phyloP scores from a whole-genome alignment of 164 flowering plant genomes.

The Chimonanthus praecox region DNA sequence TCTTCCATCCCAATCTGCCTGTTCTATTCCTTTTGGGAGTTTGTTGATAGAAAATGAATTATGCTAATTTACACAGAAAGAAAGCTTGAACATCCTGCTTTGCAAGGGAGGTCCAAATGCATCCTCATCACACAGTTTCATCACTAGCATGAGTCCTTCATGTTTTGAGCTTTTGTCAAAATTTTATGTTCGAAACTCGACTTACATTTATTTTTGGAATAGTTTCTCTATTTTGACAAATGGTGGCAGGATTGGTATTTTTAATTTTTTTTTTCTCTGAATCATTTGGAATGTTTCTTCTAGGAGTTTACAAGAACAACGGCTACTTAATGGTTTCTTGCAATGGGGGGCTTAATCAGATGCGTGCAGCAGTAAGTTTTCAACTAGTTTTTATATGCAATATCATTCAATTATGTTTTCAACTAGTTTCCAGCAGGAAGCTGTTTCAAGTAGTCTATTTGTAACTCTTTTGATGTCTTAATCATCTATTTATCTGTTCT shows the following conservation, averaged over 20 bases:
- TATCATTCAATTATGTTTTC: slow-evolving; percentile 16
- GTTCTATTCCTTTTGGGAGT: too few species aligned
- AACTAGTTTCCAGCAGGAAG: not conserved
- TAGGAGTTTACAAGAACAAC: slow-evolving; percentile 87
- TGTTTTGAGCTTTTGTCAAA: too few species aligned
- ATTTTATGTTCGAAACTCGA: too few species aligned
- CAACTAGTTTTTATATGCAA: not conserved
- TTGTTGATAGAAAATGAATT: too few species aligned
- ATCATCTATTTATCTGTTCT: not conserved
- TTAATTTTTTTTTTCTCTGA: not conserved
- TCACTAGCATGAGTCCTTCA: too few species aligned
- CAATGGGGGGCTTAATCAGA: slow-evolving; percentile 93
- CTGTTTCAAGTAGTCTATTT: not conserved
- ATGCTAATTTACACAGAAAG: too few species aligned
- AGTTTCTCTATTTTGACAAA: too few species aligned
- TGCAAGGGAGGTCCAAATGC: too few species aligned
- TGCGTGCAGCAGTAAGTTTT: slow-evolving; percentile 74
- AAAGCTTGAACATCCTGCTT: too few species aligned
- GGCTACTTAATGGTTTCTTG: slow-evolving; percentile 91
- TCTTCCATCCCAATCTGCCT: not conserved
- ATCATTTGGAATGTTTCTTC: not conserved
- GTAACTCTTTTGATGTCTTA: not conserved
- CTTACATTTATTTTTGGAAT: too few species aligned
- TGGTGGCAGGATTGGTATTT: not conserved
- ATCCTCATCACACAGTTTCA: too few species aligned